Conservation (phyloP, 768 basidiomycete genomes). For the Lactarius tabidus region DNA sequence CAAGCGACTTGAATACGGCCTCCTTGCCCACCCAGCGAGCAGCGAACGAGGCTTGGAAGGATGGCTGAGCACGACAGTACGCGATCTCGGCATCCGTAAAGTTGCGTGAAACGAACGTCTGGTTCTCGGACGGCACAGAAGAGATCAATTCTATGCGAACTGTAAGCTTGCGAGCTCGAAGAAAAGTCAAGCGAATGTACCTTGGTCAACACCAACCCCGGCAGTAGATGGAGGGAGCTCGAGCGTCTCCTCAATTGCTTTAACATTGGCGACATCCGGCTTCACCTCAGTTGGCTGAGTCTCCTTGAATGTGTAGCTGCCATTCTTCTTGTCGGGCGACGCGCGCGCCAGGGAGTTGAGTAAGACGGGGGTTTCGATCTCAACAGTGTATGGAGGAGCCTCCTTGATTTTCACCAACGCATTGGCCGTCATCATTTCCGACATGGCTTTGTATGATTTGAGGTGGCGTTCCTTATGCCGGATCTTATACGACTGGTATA, state of each 20-base stretch:
- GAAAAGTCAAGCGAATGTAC: slow-evolving; percentile 37
- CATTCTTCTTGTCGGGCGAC: slow-evolving; percentile 73
- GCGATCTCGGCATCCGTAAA: slow-evolving; percentile 85
- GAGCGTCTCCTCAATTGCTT: slow-evolving; percentile 55
- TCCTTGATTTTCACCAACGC: slow-evolving; percentile 94
- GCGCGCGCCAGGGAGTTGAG: slow-evolving; percentile 93
- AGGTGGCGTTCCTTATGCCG: slow-evolving; percentile 64
- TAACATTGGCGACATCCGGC: slow-evolving; percentile 63
- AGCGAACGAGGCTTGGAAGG: slow-evolving; percentile 85
- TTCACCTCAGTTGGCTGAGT: slow-evolving; percentile 50
- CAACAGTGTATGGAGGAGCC: slow-evolving; percentile 78
- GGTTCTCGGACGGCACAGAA: slow-evolving; percentile 83
- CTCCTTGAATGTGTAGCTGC: slow-evolving; percentile 76
- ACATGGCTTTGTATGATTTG: slow-evolving; percentile 86
- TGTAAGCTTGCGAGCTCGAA: slow-evolving; percentile 16
- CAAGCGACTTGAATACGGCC: slow-evolving; percentile 93
- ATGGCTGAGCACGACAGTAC: slow-evolving; percentile 86
- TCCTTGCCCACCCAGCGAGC: slow-evolving; percentile 98
- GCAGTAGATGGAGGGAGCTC: slow-evolving; percentile 44
- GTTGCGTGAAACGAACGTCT: slow-evolving; percentile 85
- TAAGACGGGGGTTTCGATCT: slow-evolving; percentile 82
- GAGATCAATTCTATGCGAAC: slow-evolving; percentile 73
- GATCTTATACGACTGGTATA: slow-evolving; percentile 71
- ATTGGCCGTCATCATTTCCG: slow-evolving; percentile 93
- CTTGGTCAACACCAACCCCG: slow-evolving; percentile 90